Base-by-base conservation (phyloP, 192 early-diverging fungal species). In the Linnemannia exigua region DNA sequence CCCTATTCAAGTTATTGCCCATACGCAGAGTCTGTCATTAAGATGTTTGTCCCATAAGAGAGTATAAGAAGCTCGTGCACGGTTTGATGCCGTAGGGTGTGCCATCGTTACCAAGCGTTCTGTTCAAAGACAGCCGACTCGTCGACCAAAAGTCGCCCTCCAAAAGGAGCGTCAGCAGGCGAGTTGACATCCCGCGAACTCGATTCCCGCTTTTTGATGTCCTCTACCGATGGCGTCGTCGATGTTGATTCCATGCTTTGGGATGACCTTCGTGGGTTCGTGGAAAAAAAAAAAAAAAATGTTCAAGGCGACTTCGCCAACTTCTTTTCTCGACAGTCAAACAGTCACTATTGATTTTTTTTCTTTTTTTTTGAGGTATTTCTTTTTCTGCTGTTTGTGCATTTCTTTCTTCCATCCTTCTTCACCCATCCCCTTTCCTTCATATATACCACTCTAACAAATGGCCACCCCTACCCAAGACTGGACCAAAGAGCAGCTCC, bases 401-500 rank as follows among this genome's bases (percentile, higher is more conserved):
- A 11, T 17, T 66, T 6, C 22, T 31, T 41, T 33, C 33, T 52
- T 61, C 63, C 51, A 3, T 19, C 48, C 31, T 12, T 50, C 58
- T 61, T 61, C 58, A 61, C 58, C 12, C 58, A 2, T 12, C 52
- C 72, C 36, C 48, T 46, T 36, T 16, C 61, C 15, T 28, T 19
- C 19, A 35, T 58, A 50, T 66, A 19, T 52, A 28, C 25, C 37
- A 73, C 61, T 22, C 46, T 38, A 31, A 67, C 28, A 72, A n/a
- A 84, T 86, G 84, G 35, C 84, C 12, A 77, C 84, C 58, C 88
- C 89, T 70, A 82, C 81, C 25, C 80, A 85, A 71, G 82, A 87
- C 38, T 96, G 95, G 95, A 94, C 92, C 25, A 82, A 54, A 67
- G 94, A 89, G 70, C 89, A 96, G 80, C 83, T 95, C 36, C 87